phyloP scores from a whole-genome alignment of 805 yeast species.

The Ogataea ganodermae region DNA sequence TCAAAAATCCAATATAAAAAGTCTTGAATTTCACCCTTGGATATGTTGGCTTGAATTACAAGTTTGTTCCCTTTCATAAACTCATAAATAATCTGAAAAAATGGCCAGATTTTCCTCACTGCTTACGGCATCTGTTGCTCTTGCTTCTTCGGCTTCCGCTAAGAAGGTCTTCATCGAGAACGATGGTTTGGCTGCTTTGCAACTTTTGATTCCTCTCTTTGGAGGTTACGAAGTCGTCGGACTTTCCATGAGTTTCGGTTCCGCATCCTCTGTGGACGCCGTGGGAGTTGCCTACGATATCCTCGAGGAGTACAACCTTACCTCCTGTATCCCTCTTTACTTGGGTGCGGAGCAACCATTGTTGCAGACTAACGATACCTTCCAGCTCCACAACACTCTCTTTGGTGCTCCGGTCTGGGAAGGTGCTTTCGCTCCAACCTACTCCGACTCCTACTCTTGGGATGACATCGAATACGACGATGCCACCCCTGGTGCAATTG shows the following conservation, averaged over 20 bases:
- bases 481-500: slow-evolving; percentile 39
- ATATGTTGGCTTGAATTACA: no score
- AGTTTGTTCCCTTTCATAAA: background rate
- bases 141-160: slow-evolving; percentile 12
- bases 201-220: slow-evolving; percentile 39
- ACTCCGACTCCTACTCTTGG: slow-evolving; percentile 37
- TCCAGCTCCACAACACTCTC: slow-evolving; percentile 40
- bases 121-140: slow-evolving; percentile 2
- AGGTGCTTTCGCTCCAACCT: slow-evolving; percentile 40
- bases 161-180: slow-evolving; percentile 45
- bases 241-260: slow-evolving; percentile 41
- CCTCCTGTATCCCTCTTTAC: slow-evolving; percentile 34
- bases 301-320: slow-evolving; percentile 36
- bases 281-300: slow-evolving; percentile 37
- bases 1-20: background rate
- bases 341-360: slow-evolving; percentile 42
- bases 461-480: slow-evolving; percentile 35
- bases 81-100: background rate
- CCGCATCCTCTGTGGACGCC: slow-evolving; percentile 42
- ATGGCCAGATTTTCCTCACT: slow-evolving; percentile 7
- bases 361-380: slow-evolving; percentile 41
- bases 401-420: slow-evolving; percentile 45
- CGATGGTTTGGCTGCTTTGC: slow-evolving; percentile 42
- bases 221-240: slow-evolving; percentile 45
- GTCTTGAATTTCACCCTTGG: background rate